These are phyloP conservation scores for Pseudocercospora macadamiae DNA, from an alignment of 2,329 filamentous ascomycete species.

Conservation along the genomic window DNA sequence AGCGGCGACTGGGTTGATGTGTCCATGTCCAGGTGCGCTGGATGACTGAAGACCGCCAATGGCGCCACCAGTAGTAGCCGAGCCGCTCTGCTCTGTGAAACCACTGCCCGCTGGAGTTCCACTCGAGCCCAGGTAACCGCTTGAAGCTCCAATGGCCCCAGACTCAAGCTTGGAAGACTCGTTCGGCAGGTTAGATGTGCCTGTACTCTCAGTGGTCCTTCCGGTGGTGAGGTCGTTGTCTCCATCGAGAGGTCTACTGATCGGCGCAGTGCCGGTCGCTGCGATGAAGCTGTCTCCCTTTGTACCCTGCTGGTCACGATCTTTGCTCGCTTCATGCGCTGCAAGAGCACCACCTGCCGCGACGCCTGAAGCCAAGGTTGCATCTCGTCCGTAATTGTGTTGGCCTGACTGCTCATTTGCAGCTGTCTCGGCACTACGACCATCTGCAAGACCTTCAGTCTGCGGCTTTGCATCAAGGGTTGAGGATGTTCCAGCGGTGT, in stretches of 20 bases:
- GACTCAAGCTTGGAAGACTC: neutral
- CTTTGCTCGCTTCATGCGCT: slow-evolving; percentile 8
- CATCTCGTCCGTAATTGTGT: slow-evolving; percentile 16
- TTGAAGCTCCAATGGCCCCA: slow-evolving; percentile 1
- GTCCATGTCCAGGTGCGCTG: slow-evolving; percentile 5
- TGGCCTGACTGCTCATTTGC: slow-evolving; percentile 17
- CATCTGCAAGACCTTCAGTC: slow-evolving; percentile 18
- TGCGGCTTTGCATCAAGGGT: slow-evolving; percentile 5
- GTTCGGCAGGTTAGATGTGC: neutral
- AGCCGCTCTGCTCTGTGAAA: slow-evolving; percentile 8
- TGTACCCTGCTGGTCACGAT: slow-evolving; percentile 11
- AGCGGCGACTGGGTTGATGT: slow-evolving; percentile 25
- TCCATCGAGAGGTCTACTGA: slow-evolving; percentile 10
- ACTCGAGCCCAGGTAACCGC: slow-evolving; percentile 11
- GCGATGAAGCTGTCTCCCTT: slow-evolving; percentile 9
- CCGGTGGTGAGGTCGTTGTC: neutral
- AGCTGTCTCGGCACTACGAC: slow-evolving; percentile 13
- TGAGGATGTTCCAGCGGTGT: neutral
- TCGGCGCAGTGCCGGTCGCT: slow-evolving; percentile 9
- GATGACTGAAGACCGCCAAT: slow-evolving; percentile 9
- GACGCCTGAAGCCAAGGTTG: neutral
- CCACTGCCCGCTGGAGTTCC: neutral
- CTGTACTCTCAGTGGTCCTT: slow-evolving; percentile 1
- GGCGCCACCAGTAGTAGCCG: neutral
- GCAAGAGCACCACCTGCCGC: neutral